Evolutionary conservation across 352 stramenopile species (phyloP), one percentile per base, ranked within the genome.

Genomic region (Phytopythium helicoides): DNA sequence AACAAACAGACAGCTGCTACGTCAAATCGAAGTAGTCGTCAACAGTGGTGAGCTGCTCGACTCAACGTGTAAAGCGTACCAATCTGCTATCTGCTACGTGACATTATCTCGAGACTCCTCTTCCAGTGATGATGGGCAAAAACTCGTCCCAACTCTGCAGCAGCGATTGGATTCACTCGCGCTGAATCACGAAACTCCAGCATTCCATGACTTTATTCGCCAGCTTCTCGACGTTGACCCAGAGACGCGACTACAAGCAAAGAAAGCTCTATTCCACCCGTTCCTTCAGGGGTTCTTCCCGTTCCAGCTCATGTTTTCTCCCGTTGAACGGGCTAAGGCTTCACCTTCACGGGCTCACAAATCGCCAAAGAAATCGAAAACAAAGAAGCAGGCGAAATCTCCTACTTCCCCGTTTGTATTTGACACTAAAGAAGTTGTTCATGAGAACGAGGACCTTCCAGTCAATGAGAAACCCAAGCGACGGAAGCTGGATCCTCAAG

Each of bases 241-340:
- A 1, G 42, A 19, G 11, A 72, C 62, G 15, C 64, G 81, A 6
- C 42, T 85, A 19, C 72, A 72, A 16, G 74, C 81, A 21, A 75
- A 70, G 28, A 44, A 47, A 9, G 81, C 76, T 26, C 66, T 92
- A 11, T 63, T 86, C 40, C 78, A 92, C 36, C 78, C 81, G 12
- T 92, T 92, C 52, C 34, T 89, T 48, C 77, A 88, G 60, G 50
- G 62, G 10, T 78, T 81, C 22, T 89, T 89, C 47, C 81, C 81
- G 9, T 90, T 88, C 35, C 59, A 55, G 39, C 65, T 71, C n/a
- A 58, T 89, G 10, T 88, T 89, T 66, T 56, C 49, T 21, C 52
- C 51, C 3, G 31, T 38, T 22, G 36, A 58, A 28, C 12, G 6
- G 3, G 41, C 19, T 2, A 3, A 8, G 9, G 25, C 39, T 18